Conservation (phyloP, 2,329 filamentous ascomycete genomes). For the Scedosporium boydii region DNA sequence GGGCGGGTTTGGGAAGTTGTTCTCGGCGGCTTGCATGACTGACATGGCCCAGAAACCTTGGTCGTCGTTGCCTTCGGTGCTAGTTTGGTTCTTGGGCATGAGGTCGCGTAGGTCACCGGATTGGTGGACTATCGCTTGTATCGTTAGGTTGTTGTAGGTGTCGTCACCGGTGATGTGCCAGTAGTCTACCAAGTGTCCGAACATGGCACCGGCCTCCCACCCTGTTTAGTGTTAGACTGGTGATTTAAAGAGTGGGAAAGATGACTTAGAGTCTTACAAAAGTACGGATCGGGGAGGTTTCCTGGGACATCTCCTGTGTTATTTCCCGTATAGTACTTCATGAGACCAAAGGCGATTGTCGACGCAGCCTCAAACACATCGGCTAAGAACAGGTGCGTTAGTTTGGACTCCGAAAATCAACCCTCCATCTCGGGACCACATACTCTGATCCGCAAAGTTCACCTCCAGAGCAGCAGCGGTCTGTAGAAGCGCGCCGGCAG, state of each 20-base stretch:
- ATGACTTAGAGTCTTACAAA: conserved; percentile 43
- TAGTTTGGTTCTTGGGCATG: conserved; percentile 58
- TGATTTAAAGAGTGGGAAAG: conserved; percentile 26
- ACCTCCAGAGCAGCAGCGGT: conserved; percentile 8
- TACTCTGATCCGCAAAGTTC: conserved; percentile 21
- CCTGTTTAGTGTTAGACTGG: conserved; percentile 23
- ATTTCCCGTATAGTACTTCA: conserved; percentile 46
- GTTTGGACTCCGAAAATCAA: conserved; percentile 15
- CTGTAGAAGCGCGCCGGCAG: conserved; percentile 7
- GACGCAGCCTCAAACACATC: conserved; percentile 39
- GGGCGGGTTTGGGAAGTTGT: conserved; percentile 61
- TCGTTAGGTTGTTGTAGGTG: conserved; percentile 51
- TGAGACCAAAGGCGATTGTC: conserved; percentile 36
- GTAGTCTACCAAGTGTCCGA: conserved; percentile 63
- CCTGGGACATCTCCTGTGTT: conserved; percentile 48
- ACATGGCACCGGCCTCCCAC: conserved; percentile 69
- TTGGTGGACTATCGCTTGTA: conserved; percentile 52
- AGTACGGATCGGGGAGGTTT: conserved; percentile 52
- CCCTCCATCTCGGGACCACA: conserved; percentile 11
- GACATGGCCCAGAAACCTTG: conserved; percentile 83
- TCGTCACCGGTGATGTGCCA: conserved; percentile 60
- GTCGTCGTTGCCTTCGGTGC: conserved; percentile 59
- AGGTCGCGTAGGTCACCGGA: conserved; percentile 49
- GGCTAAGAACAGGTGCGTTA: conserved; percentile 21
- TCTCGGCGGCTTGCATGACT: conserved; percentile 69